These are phyloP conservation scores for Phytophthora cryptogea DNA, from an alignment of 352 stramenopile species.

Conservation along the genomic window DNA sequence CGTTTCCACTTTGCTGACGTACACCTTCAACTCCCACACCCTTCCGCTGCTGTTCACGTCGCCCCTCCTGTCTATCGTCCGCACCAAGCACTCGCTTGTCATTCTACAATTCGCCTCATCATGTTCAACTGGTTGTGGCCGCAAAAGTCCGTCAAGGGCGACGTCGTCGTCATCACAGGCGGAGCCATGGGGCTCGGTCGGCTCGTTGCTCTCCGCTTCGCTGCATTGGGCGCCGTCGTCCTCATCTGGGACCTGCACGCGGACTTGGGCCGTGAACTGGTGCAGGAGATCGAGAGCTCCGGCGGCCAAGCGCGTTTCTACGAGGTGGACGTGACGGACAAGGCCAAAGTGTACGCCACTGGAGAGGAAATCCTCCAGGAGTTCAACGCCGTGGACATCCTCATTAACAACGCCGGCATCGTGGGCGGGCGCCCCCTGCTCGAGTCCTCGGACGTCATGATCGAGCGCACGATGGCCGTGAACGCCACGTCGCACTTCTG, in stretches of 20 bases:
- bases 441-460: slow-evolving; percentile 44
- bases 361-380: slow-evolving; percentile 29
- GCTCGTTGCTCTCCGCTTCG: slow-evolving; percentile 47
- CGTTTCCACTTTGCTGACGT: neutral
- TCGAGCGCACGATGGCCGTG: slow-evolving; percentile 53
- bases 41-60: neutral
- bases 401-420: slow-evolving; percentile 62
- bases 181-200: slow-evolving; percentile 59
- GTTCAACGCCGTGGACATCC: slow-evolving; percentile 43
- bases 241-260: slow-evolving; percentile 49
- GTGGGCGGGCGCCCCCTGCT: slow-evolving; percentile 47
- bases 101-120: neutral
- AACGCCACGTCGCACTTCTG: slow-evolving; percentile 59
- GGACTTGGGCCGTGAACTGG: slow-evolving; percentile 28
- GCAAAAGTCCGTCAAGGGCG: slow-evolving; percentile 50
- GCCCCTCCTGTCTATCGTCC: neutral
- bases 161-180: slow-evolving; percentile 61
- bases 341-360: slow-evolving; percentile 33
- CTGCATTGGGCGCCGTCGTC: slow-evolving; percentile 35
- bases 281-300: slow-evolving; percentile 41
- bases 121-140: slow-evolving; percentile 49
- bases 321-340: slow-evolving; percentile 43
- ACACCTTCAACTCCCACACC: slow-evolving; percentile 1
- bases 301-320: slow-evolving; percentile 35
- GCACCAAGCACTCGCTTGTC: neutral